Evolutionary conservation across 495 filamentous ascomycete genomes (phyloP), one percentile per base, ranked within the genome.

Genomic region (Massariosphaeria phaeospora): DNA sequence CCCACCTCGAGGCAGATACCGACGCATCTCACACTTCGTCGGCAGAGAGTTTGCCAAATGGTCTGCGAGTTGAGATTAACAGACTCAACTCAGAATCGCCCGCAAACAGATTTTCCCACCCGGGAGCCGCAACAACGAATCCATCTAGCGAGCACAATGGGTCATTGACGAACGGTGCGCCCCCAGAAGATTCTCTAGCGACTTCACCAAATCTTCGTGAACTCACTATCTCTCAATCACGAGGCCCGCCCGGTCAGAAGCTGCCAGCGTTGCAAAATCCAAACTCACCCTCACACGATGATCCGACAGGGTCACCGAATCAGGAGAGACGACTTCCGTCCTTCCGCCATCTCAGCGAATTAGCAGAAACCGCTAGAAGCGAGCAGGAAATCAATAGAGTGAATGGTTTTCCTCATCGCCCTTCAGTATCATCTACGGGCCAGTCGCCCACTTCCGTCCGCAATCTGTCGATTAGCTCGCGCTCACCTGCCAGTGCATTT

Each of bases 361-460:
- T 71, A 18, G 67, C 67, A 39, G 64, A 67, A 21, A 62, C 60
- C 2, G 66, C 66, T 34, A 59, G 27, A 39, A 55, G 27, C 6
- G 56, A 64, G 35, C 60, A 66, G n/a, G 42, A 61, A 13, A 29
- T 46, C 18, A 57, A 27, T n/a, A 50, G 55, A 30, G 46, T 36
- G 5, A 62, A 66, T 39, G 59, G 62, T 0, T 59, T 45, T 41
- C 43, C 50, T 27, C 63, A 66, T 40, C 51, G 63, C 27, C 63
- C 52, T n/a, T 66, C 63, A 6, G 58, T 61, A 50, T 62, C 65
- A 1, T 60, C 63, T 10, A 58, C 56, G 12, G 52, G 49, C 18
- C 55, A 61, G 36, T 69, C 67, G 1, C 67, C 67, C 2, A 52
- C 55, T 1, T 24, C 43, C 29, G 44, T 39, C 18, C 51, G 60